These are phyloP conservation scores for Conticribra weissflogii DNA, from an alignment of 108 stramenopile species.

Conservation along the genomic window DNA sequence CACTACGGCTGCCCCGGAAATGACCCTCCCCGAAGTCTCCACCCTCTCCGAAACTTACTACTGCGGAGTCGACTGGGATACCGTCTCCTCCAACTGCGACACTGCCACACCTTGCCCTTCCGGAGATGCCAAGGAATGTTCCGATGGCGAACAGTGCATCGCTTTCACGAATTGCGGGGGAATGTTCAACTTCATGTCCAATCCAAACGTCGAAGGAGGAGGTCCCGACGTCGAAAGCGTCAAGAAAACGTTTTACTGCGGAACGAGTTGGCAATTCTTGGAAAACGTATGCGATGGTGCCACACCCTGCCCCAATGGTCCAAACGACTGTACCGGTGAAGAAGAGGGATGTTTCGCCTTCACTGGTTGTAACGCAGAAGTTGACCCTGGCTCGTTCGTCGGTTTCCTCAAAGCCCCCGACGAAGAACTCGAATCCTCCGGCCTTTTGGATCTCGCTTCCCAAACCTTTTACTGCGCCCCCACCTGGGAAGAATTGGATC, in stretches of 20 bases:
- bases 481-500: conserved; percentile 42
- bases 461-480: conserved; percentile 36
- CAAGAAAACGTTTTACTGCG: conserved; percentile 49
- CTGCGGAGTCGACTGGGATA: conserved; percentile 41
- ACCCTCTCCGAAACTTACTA: conserved; percentile 40
- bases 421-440: conserved; percentile 6
- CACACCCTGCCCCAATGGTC: conserved; percentile 52
- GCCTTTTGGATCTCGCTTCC: conserved; percentile 5
- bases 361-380: conserved; percentile 38
- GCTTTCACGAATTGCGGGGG: conserved; percentile 53
- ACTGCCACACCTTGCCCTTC: conserved; percentile 38
- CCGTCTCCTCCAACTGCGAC: conserved; percentile 28
- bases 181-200: conserved; percentile 33
- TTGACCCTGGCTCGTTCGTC: conserved; percentile 51
- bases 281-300: conserved; percentile 49
- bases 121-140: conserved; percentile 31
- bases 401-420: conserved; percentile 26
- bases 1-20: conserved; percentile 9
- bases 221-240: conserved; percentile 41
- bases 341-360: conserved; percentile 51
- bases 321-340: conserved; percentile 27
- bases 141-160: conserved; percentile 31
- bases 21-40: conserved; percentile 26
- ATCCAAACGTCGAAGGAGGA: conserved; percentile 47
- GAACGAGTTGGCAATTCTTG: conserved; percentile 49